Conservation (phyloP, 495 filamentous ascomycete species). For the Schizothecium vesticola region DNA sequence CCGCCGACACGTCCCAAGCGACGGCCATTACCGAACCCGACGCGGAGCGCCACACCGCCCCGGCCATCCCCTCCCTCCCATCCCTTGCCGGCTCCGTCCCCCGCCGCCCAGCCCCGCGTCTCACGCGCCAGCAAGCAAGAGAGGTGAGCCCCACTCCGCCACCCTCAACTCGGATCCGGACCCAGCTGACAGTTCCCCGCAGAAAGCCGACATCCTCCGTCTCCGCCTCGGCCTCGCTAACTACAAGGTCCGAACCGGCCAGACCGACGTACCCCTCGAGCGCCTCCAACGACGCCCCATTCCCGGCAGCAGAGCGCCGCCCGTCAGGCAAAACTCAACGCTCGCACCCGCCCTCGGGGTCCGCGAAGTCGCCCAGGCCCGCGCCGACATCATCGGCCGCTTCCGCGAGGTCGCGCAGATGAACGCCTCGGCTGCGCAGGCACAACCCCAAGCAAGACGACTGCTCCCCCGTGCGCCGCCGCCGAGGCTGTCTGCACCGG, state of each 20-base stretch:
- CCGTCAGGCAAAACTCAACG: background rate
- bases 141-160: slow-evolving; percentile 23
- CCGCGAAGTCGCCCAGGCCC: background rate
- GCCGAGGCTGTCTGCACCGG: background rate
- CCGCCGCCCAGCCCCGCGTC: slow-evolving; percentile 2
- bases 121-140: slow-evolving; percentile 40
- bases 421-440: background rate
- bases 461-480: slow-evolving; percentile 5
- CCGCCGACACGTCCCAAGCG: slow-evolving; percentile 30
- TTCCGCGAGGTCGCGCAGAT: background rate
- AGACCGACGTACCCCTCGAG: slow-evolving; percentile 46
- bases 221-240: slow-evolving; percentile 45
- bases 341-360: background rate
- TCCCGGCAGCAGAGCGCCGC: slow-evolving; percentile 1
- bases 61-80: background rate
- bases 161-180: background rate
- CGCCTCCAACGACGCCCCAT: slow-evolving; percentile 29
- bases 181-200: background rate
- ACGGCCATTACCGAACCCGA: slow-evolving; percentile 40
- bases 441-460: background rate
- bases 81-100: slow-evolving; percentile 7
- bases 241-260: slow-evolving; percentile 51
- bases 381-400: background rate
- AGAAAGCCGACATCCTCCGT: slow-evolving; percentile 49
- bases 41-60: slow-evolving; percentile 10